A percentile compares a stretch with the other conserved stretches of the same genome.
Evolutionary conservation across 495 filamentous ascomycete genomes (phyloP).

Genomic region (Penicillium goetzii): DNA sequence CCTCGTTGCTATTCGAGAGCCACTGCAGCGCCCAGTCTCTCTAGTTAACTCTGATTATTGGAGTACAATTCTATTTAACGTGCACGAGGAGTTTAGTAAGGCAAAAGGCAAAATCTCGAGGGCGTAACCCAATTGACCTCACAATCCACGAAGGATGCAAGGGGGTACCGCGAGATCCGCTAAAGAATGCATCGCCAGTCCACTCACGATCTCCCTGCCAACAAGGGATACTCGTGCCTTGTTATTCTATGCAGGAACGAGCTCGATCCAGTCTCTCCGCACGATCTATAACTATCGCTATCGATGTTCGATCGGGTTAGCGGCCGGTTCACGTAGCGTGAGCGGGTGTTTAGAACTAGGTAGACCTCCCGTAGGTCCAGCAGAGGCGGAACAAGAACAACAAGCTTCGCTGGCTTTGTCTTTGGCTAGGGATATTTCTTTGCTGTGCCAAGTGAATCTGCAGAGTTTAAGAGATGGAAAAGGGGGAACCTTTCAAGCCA

Average conservation of each 20-base stretch:
- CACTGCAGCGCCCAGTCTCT: not conserved
- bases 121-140: not conserved
- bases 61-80: not conserved
- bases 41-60: not conserved
- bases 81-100: not conserved
- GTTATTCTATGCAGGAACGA: not conserved
- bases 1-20: not conserved
- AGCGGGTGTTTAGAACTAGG: not conserved
- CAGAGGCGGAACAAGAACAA: too few relatives aligned
- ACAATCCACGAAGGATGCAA: slow-evolving; percentile 7
- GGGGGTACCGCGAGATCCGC: slow-evolving; percentile 1
- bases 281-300: not conserved
- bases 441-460: not conserved
- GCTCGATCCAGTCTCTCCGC: too few relatives aligned
- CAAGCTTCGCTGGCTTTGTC: too few relatives aligned
- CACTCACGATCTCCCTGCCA: not conserved
- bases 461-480: not conserved
- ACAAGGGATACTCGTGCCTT: slow-evolving; percentile 7
- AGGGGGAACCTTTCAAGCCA: not conserved
- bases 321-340: not conserved
- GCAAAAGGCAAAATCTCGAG: not conserved
- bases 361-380: too few relatives aligned
- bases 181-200: slow-evolving; percentile 1
- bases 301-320: not conserved
- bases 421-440: too few relatives aligned